Percentiles rank a stretch among this genome's conserved stretches.
Conservation (phyloP, 1,139 yeast genomes). For the Sugiyamaella japonica region DNA sequence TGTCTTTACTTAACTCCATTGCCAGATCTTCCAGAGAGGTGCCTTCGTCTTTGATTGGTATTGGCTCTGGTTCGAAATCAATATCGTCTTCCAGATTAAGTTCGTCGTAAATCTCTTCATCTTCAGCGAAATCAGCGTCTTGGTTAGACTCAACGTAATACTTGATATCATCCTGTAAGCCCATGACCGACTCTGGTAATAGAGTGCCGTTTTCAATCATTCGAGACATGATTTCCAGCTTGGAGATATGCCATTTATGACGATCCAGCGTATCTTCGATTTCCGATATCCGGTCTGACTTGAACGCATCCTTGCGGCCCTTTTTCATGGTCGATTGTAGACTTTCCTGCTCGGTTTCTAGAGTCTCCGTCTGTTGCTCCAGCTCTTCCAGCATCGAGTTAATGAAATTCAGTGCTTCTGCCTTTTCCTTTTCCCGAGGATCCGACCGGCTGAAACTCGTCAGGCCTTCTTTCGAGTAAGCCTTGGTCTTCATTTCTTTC, state of each 20-base stretch:
- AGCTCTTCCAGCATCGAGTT: conserved; percentile 77
- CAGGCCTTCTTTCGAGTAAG: conserved; percentile 91
- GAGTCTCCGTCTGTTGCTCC: conserved; percentile 74
- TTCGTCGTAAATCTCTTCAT: conserved; percentile 89
- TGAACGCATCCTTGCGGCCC: conserved; percentile 58
- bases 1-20: conserved; percentile 32
- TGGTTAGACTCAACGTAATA: conserved; percentile 94
- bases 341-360: conserved; percentile 75
- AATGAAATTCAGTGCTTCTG: conserved; percentile 71
- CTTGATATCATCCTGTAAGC: conserved; percentile 83
- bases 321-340: conserved; percentile 54
- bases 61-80: conserved; percentile 47
- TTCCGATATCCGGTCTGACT: conserved; percentile 59
- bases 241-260: conserved; percentile 75
- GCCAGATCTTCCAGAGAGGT: conserved; percentile 44
- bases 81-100: conserved; percentile 74
- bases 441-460: conserved; percentile 67
- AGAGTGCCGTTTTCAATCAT: conserved; percentile 80
- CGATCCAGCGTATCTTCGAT: conserved; percentile 67
- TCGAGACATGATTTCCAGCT: conserved; percentile 75
- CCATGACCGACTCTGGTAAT: conserved; percentile 78
- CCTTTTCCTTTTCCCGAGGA: conserved; percentile 78
- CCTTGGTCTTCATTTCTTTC: conserved; percentile 92
- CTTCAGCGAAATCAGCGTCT: conserved; percentile 95
- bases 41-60: conserved; percentile 39